phyloP scores from a whole-genome alignment of 495 filamentous ascomycete species.

The Xylaria nigripes region DNA sequence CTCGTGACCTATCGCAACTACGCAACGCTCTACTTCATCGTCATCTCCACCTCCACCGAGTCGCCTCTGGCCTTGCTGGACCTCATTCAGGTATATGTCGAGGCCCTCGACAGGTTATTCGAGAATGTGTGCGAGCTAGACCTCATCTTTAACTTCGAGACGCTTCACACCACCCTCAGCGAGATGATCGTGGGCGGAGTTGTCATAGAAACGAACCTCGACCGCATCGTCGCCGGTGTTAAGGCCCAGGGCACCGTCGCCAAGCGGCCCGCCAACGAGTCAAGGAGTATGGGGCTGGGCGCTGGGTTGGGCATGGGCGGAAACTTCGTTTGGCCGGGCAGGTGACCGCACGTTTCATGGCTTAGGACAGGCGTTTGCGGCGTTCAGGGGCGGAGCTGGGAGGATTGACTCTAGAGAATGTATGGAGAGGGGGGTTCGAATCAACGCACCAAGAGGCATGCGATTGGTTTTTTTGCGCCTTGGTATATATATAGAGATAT shows the following conservation, averaged over 20 bases:
- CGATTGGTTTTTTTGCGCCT: slow-evolving; percentile 1
- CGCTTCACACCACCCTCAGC: slow-evolving; percentile 77
- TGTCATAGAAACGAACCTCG: slow-evolving; percentile 85
- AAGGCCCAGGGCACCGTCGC: slow-evolving; percentile 65
- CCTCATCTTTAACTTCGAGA: slow-evolving; percentile 98
- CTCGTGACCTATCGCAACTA: slow-evolving; percentile 98
- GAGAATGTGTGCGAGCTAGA: slow-evolving; percentile 98
- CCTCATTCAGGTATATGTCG: slow-evolving; percentile 95
- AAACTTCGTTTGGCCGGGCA: slow-evolving; percentile 51
- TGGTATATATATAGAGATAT: slow-evolving; percentile 2
- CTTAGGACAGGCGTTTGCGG: slow-evolving; percentile 7
- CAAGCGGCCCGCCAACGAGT: slow-evolving; percentile 58
- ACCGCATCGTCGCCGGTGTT: slow-evolving; percentile 80
- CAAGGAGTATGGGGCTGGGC: slow-evolving; percentile 32
- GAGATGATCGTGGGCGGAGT: slow-evolving; percentile 98
- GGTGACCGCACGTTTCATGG: slow-evolving; percentile 24
- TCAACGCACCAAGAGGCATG: not conserved
- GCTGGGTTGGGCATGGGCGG: slow-evolving; percentile 45
- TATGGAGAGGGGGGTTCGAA: not conserved
- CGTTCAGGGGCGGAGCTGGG: slow-evolving; percentile 5
- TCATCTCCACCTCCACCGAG: slow-evolving; percentile 95
- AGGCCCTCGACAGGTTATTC: slow-evolving; percentile 87
- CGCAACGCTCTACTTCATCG: slow-evolving; percentile 95
- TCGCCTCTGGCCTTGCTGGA: slow-evolving; percentile 92
- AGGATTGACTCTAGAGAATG: not conserved